Base-by-base conservation (phyloP, 2,329 filamentous ascomycete genomes). In the Fusarium globosum region DNA sequence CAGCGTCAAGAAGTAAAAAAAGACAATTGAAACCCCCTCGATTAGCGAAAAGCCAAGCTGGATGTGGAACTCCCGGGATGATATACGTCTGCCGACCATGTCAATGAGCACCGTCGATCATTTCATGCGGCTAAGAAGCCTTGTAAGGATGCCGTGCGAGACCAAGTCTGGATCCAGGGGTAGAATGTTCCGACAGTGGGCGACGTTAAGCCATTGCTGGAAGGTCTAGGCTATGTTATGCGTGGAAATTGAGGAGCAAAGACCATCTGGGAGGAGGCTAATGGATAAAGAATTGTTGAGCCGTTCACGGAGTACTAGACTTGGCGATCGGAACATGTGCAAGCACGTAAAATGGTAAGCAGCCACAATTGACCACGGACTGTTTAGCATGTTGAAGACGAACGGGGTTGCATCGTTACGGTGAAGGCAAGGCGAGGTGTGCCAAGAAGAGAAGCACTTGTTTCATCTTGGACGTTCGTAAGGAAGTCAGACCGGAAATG, bases 21-120 rank as follows among this genome's bases (percentile, higher is more conserved):
- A 30, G n/a, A 6, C 13, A 21, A n/a, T 28, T 45, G 20, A 45
- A 26, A 28, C 2, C 21, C 2, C 11, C 14, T 35, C 23, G 65
- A 59, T 59, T 15, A 55, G 41, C 33, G 51, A 43, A 28, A 23
- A 49, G 28, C 21, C 28, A 35, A 33, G 48, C 4, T 20, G 30
- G 9, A 23, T 42, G 26, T 41, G 36, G 52, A 23, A 65, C 59
- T 18, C 7, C n/a, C 6, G 15, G 33, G 21, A 30, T 58, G 52
- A 43, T 69, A 69, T 69, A 69, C 51, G 15, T 28, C 15, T 28
- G n/a, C 23, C 42, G 26, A 42, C 42, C 53, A 63, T 60, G n/a
- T 28, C 28, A 9, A 20, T 20, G 15, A 45, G 41, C n/a, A 12
- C 35, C 20, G 43, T 33, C 39, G 33, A 69, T 69, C 45, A 20